Evolutionary conservation across 2,329 filamentous ascomycete genomes (phyloP).

Genomic region (Exophiala spinifera): DNA sequence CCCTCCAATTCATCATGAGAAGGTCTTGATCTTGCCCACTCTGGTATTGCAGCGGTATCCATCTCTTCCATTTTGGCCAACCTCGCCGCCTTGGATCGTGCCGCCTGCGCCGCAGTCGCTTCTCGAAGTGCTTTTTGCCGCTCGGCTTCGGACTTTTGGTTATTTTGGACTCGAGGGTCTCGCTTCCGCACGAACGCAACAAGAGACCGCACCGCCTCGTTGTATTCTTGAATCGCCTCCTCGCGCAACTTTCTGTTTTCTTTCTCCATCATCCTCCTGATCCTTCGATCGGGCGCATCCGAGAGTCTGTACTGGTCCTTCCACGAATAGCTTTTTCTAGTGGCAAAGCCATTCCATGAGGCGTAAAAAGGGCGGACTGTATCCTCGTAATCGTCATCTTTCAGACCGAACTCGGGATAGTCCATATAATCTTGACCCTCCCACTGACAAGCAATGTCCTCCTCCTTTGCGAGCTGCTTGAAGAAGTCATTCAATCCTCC

Average conservation of each 20-base stretch:
- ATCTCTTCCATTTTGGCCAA: slow-evolving; percentile 61
- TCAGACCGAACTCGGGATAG: slow-evolving; percentile 80
- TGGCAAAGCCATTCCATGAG: slow-evolving; percentile 76
- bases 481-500: slow-evolving; percentile 75
- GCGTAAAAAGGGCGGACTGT: slow-evolving; percentile 78
- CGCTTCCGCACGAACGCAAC: slow-evolving; percentile 87
- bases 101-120: slow-evolving; percentile 78
- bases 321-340: slow-evolving; percentile 84
- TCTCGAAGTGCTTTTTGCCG: slow-evolving; percentile 74
- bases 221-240: slow-evolving; percentile 81
- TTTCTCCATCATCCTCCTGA: slow-evolving; percentile 86
- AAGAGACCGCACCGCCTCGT: slow-evolving; percentile 82
- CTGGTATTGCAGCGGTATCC: slow-evolving; percentile 51
- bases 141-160: slow-evolving; percentile 73
- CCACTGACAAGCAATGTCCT: slow-evolving; percentile 70
- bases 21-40: slow-evolving; percentile 61
- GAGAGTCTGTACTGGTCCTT: slow-evolving; percentile 78
- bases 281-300: slow-evolving; percentile 80
- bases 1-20: slow-evolving; percentile 51
- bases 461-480: slow-evolving; percentile 74
- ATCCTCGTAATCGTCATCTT: slow-evolving; percentile 71
- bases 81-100: slow-evolving; percentile 75
- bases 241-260: slow-evolving; percentile 85
- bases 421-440: slow-evolving; percentile 58
- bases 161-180: slow-evolving; percentile 78